Evolutionary conservation across 331 rosid genomes (phyloP), one percentile per base, ranked within the genome.

Genomic region (Pyracantha coccinea): DNA sequence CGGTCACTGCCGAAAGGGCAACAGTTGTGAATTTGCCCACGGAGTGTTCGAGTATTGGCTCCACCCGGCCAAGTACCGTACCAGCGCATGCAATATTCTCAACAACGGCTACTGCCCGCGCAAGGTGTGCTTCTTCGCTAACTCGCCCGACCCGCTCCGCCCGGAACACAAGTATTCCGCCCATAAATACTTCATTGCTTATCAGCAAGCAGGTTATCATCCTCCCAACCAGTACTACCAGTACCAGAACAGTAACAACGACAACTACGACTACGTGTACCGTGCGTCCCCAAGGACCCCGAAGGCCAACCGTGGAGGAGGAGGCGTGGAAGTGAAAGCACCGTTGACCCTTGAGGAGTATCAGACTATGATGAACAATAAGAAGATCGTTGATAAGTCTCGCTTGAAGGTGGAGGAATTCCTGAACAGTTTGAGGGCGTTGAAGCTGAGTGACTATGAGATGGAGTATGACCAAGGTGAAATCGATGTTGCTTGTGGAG

Each of bases 41-140:
- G 88, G 90, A 23, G 85, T 86, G 12, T 86, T 86, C 68, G 90
- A 86, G 88, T 86, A 73, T 52, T 86, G 90, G 90, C 86, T 86
- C 12, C 90, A 86, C 78, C 90, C 90, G 7, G 60, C 75, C 21
- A 61, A 7, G 21, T 61, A 61, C 67, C 67, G 67, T 9, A 61
- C 67, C 38, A n/a, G 67, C 1, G 38, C 38, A 15, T 61, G 66
- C 66, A 61, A 60, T 27, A 32, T 3, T 4, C 44, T 35, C 44
- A 2, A 0, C 13, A 35, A 35, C 44, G 35, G 21, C 12, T 15
- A 15, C 31, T 86, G 90, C 79, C 64, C 60, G 15, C 81, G 88
- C n/a, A 86, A 82, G 78, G 86, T 86, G 4, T 86, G 90, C 52
- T 86, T 86, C 75, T 86, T 86, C 50, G 90, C 90, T 1, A 88